Evolutionary conservation across 2,329 filamentous ascomycete species (phyloP), one percentile per base, ranked within the genome.

Genomic region (Sclerotinia nivalis): DNA sequence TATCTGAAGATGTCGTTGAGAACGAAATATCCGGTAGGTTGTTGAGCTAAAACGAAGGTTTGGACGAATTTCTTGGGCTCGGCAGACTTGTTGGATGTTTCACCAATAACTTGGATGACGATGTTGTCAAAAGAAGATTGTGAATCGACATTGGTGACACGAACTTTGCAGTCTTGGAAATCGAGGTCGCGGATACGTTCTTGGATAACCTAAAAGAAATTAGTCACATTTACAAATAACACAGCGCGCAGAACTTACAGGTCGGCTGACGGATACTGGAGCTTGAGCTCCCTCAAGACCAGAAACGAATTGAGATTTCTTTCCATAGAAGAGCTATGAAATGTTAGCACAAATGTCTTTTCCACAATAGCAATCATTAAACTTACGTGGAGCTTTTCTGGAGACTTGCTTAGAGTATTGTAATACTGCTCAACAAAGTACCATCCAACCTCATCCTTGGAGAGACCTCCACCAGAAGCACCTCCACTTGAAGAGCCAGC

Each of bases 341-440:
- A 60, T 68, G 66, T 78, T 52, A 77, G 75, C 70, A 54, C 55
- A 31, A 47, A 52, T 20, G 9, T 15, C 45, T 9, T 55, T 43
- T 25, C 1, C 40, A 22, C 37, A 40, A 13, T 31, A 52, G 37
- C 31, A 40, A 5, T 15, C 43, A 49, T 55, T 45, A 45, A 54
- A 82, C 87, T 77, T 82, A 90, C 88, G 79, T 93, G 95, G 77
- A 99, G 91, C 83, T 96, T 96, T 80, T 97, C 93, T 31, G 96
- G 94, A 75, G 85, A 92, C 83, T 95, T 94, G 88, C 94, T 97
- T 79, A 99, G 84, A 72, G 93, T 99, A 76, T 93, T 98, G 84
- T 99, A 99, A 86, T 97, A 99, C 82, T 97, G 93, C 87, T 98
- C 94, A 71, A 99, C 96, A 77, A 99, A 99, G 84, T 95, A 98